A percentile compares a stretch with the other conserved stretches of the same genome.
Conservation (phyloP, 345 rosid species). For the Boechera stricta region DNA sequence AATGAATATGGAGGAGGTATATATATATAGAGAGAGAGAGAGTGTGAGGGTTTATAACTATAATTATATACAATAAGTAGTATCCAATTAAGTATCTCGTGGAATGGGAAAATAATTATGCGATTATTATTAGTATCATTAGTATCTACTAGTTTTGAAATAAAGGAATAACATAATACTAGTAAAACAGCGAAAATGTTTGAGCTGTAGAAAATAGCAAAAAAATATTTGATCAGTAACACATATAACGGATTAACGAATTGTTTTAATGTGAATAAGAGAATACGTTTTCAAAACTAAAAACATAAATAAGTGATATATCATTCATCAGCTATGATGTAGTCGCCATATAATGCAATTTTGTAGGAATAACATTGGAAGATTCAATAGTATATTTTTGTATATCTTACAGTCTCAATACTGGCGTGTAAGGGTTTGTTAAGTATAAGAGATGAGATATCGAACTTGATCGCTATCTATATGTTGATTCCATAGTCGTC, state of each 20-base stretch:
- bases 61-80: not conserved
- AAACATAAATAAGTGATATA: no score
- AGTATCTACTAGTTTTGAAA: not conserved
- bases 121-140: not conserved
- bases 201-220: not conserved
- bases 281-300: no score
- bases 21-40: constrained; percentile 7
- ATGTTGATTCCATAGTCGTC: not conserved
- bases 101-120: not conserved
- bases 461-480: not conserved
- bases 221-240: not conserved
- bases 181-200: no score
- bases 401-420: not conserved
- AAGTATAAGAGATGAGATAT: not conserved
- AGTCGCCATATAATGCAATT: not conserved
- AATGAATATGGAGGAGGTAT: constrained; percentile 21
- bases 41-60: not conserved
- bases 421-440: not conserved
- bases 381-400: not conserved
- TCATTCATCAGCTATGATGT: not conserved
- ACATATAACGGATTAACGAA: not conserved
- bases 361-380: not conserved
- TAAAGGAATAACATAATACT: no score
- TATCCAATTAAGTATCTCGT: not conserved
- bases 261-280: not conserved